These are phyloP conservation scores for Picea engelmannii DNA, from an alignment of 83 land plant species.

Conservation along the genomic window DNA sequence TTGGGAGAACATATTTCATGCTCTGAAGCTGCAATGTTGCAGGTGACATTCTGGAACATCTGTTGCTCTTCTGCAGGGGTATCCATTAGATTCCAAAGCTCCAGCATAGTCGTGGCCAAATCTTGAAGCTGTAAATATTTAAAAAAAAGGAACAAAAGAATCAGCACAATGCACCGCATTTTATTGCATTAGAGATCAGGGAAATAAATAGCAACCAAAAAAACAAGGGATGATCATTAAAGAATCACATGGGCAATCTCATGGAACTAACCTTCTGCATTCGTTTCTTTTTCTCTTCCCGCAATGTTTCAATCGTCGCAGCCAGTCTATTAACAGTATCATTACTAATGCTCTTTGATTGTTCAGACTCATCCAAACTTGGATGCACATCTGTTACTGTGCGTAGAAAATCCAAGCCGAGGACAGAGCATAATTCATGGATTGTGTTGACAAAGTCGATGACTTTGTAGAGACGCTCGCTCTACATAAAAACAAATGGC, in stretches of 20 bases:
- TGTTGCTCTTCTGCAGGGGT: conserved; percentile 76
- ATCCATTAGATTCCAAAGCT: conserved; percentile 90
- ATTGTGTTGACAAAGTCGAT: conserved; percentile 43
- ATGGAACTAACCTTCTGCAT: too few relatives aligned
- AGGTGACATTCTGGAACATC: conserved; percentile 64
- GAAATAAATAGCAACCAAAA: too few relatives aligned
- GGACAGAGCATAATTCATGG: conserved; percentile 58
- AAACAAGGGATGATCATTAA: too few relatives aligned
- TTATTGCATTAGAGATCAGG: too few relatives aligned
- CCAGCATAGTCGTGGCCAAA: conserved; percentile 66
- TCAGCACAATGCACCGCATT: too few relatives aligned
- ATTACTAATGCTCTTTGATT: conserved; percentile 49
- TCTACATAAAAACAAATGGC: too few relatives aligned
- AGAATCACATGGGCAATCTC: too few relatives aligned
- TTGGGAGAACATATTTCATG: conserved; percentile 59
- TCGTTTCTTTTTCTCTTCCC: conserved; percentile 61
- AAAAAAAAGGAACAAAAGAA: too few relatives aligned
- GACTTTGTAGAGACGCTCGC: conserved; percentile 53
- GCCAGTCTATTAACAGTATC: conserved; percentile 52
- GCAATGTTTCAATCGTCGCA: conserved; percentile 33
- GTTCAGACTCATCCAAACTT: conserved; percentile 60
- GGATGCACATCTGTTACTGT: conserved; percentile 67
- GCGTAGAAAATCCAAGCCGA: conserved; percentile 68
- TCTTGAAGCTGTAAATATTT: too few relatives aligned
- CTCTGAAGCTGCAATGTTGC: conserved; percentile 67